Evolutionary conservation across 1,139 yeast genomes (phyloP).

Genomic region (Kurtzmaniella natalensis): DNA sequence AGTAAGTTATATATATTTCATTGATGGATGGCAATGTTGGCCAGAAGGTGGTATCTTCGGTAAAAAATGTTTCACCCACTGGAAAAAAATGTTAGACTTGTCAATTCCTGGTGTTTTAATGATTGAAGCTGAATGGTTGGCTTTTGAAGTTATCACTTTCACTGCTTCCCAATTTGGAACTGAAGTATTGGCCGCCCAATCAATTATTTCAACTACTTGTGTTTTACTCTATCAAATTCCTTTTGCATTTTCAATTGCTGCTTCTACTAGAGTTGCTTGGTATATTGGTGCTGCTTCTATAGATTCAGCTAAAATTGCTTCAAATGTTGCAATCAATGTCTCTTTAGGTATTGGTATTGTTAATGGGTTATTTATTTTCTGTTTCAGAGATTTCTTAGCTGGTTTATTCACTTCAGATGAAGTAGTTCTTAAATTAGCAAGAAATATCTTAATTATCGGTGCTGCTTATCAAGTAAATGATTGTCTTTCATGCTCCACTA

Average conservation of each 20-base stretch:
- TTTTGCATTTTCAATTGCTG: conserved; percentile 68
- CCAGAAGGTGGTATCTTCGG: conserved; percentile 39
- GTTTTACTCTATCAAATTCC: conserved; percentile 70
- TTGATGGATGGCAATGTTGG: conserved; percentile 59
- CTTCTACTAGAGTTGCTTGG: conserved; percentile 76
- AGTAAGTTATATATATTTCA: conserved; percentile 39
- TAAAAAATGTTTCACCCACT: conserved; percentile 39
- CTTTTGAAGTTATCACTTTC: conserved; percentile 61
- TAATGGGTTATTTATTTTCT: conserved; percentile 33
- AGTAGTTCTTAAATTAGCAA: conserved; percentile 46
- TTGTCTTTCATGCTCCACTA: conserved; percentile 49
- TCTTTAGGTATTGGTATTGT: conserved; percentile 42
- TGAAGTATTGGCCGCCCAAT: conserved; percentile 65
- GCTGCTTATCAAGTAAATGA: conserved; percentile 60
- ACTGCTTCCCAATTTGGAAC: conserved; percentile 65
- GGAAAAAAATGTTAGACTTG: conserved; percentile 49
- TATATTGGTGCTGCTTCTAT: conserved; percentile 68
- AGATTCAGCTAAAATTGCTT: conserved; percentile 40
- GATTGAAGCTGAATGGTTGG: conserved; percentile 69
- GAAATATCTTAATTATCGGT: conserved; percentile 49
- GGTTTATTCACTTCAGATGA: conserved; percentile 47
- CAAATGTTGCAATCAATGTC: conserved; percentile 36
- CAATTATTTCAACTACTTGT: conserved; percentile 65
- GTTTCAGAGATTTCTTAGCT: conserved; percentile 39
- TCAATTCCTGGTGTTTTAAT: conserved; percentile 61